phyloP scores from a whole-genome alignment of 768 basidiomycete genomes.

The Filobasidium floriforme region DNA sequence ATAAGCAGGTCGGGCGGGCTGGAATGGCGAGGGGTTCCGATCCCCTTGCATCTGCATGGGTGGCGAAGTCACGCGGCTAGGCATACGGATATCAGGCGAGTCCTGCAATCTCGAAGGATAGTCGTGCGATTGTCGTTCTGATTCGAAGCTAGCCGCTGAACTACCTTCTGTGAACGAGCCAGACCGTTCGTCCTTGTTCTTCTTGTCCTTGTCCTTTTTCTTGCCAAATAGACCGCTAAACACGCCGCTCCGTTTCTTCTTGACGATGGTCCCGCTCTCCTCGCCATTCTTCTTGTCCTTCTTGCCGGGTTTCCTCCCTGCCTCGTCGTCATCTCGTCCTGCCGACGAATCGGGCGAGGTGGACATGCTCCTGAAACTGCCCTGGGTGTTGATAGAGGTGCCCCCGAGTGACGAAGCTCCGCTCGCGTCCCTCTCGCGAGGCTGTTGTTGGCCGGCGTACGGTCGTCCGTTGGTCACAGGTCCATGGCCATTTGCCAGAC shows the following conservation, averaged over 20 bases:
- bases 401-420: slow-evolving; percentile 24
- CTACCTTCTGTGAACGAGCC: neutral
- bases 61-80: neutral
- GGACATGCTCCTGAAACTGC: slow-evolving; percentile 20
- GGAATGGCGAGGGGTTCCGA: neutral
- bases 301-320: neutral
- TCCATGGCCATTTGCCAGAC: neutral
- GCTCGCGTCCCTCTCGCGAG: slow-evolving; percentile 9
- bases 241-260: slow-evolving; percentile 60
- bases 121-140: slow-evolving; percentile 1
- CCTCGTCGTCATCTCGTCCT: slow-evolving; percentile 29
- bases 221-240: slow-evolving; percentile 63
- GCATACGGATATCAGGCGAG: slow-evolving; percentile 8
- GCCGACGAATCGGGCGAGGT: slow-evolving; percentile 38
- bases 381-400: slow-evolving; percentile 21
- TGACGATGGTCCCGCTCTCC: slow-evolving; percentile 29
- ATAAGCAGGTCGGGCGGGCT: slow-evolving; percentile 31
- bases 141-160: neutral
- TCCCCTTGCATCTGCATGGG: neutral
- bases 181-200: slow-evolving; percentile 30
- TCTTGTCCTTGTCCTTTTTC: slow-evolving; percentile 66
- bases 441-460: slow-evolving; percentile 2
- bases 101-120: neutral
- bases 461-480: neutral
- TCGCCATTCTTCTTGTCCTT: slow-evolving; percentile 51